A percentile compares a stretch with the other conserved stretches of the same genome.
These are phyloP conservation scores for Kalanchoe fedtschenkoi DNA, from an alignment of 164 flowering plant species.

Conservation along the genomic window DNA sequence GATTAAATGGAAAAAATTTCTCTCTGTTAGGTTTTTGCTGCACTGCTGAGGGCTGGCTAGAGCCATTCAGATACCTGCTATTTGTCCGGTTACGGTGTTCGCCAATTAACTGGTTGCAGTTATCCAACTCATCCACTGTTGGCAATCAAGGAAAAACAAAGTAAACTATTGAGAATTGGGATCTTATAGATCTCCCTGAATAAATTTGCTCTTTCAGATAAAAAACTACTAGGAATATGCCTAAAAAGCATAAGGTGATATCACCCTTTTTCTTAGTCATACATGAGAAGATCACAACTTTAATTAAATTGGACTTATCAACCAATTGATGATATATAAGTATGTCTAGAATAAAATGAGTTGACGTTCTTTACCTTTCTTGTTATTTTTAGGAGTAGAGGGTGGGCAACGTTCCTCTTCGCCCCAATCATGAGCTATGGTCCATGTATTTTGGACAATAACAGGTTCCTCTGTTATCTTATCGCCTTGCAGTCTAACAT, in stretches of 20 bases:
- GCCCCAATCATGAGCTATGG: constrained; percentile 89
- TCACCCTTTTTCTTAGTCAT: too few species aligned
- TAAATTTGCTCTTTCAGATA: too few species aligned
- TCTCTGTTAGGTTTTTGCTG: constrained; percentile 32
- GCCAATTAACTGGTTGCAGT: constrained; percentile 76
- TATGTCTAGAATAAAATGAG: too few species aligned
- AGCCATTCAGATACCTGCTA: constrained; percentile 24
- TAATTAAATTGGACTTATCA: too few species aligned
- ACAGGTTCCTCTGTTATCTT: constrained; percentile 85
- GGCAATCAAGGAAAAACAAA: constrained; percentile 7
- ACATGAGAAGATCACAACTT: too few species aligned
- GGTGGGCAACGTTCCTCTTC: constrained; percentile 94
- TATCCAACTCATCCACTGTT: constrained; percentile 81
- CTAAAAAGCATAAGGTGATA: too few species aligned
- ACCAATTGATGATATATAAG: too few species aligned
- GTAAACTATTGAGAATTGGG: neutral
- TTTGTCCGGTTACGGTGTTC: constrained; percentile 24
- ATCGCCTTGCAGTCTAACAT: constrained; percentile 94
- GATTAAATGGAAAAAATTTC: constrained; percentile 80
- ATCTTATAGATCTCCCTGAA: too few species aligned
- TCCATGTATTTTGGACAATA: constrained; percentile 97
- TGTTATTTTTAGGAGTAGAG: constrained; percentile 38
- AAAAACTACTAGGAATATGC: too few species aligned
- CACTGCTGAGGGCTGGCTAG: constrained; percentile 21
- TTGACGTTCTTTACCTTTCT: constrained; percentile 76